These are phyloP conservation scores for Dictyostelium firmibasis DNA, from an alignment of 78 protist genomes.

Conservation along the genomic window DNA sequence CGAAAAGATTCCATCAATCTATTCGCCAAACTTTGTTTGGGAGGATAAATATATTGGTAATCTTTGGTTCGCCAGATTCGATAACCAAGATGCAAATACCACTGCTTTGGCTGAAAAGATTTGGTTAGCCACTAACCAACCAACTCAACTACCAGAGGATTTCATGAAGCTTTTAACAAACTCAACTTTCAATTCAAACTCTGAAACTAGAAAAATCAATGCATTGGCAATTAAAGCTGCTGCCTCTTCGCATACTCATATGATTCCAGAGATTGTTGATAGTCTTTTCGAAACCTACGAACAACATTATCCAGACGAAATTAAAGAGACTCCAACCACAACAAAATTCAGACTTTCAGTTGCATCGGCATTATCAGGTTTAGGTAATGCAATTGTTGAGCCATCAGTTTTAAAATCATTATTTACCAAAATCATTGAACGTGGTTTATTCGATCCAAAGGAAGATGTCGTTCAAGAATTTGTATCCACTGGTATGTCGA, in stretches of 20 bases:
- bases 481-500: constrained; percentile 19
- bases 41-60: constrained; percentile 41
- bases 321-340: constrained; percentile 20
- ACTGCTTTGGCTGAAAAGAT: constrained; percentile 48
- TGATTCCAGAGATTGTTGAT: constrained; percentile 25
- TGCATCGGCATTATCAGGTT: constrained; percentile 40
- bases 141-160: background rate
- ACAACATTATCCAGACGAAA: constrained; percentile 18
- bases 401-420: background rate
- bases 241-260: background rate
- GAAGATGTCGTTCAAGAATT: constrained; percentile 42
- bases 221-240: constrained; percentile 45
- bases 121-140: constrained; percentile 47
- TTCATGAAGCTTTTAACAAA: background rate
- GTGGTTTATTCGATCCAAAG: constrained; percentile 42
- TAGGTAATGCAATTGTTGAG: constrained; percentile 25
- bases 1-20: constrained; percentile 68
- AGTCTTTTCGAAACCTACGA: background rate
- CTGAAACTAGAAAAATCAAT: constrained; percentile 60
- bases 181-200: constrained; percentile 20
- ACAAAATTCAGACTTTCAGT: constrained; percentile 14
- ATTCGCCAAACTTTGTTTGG: constrained; percentile 29
- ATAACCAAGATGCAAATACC: background rate
- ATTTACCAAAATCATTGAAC: constrained; percentile 48
- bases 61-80: constrained; percentile 75